A percentile compares a stretch with the other conserved stretches of the same genome.
phyloP scores from a whole-genome alignment of 345 rosid species.

The Reutealis trisperma region DNA sequence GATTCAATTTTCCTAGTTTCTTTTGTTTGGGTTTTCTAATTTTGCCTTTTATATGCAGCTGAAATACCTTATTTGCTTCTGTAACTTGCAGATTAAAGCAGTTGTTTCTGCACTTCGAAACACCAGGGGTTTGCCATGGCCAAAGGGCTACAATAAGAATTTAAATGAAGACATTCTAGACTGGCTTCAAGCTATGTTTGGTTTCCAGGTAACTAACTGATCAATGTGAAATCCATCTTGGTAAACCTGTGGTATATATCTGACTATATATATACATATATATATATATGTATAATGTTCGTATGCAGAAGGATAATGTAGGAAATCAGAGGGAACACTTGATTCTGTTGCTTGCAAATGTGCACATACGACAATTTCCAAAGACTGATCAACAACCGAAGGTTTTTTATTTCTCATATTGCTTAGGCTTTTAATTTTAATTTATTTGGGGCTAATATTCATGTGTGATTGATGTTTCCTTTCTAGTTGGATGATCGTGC shows the following conservation, averaged over 20 bases:
- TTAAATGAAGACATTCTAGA: conserved; percentile 58
- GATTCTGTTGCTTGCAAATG: conserved; percentile 62
- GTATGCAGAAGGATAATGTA: conserved; percentile 54
- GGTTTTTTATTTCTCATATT: conserved; percentile 36
- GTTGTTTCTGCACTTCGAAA: conserved; percentile 91
- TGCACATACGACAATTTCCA: conserved; percentile 53
- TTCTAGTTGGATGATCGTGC: conserved; percentile 62
- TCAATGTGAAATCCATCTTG: not conserved
- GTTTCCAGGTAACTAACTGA: conserved; percentile 52
- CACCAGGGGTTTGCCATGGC: conserved; percentile 99
- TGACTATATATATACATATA: not conserved
- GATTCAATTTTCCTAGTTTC: not conserved
- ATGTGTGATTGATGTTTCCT: not conserved
- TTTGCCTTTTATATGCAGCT: conserved; percentile 10
- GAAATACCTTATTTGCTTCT: not conserved
- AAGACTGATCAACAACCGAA: conserved; percentile 53
- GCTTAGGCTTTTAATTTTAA: not conserved
- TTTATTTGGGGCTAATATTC: conserved; percentile 7
- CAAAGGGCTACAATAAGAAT: conserved; percentile 67
- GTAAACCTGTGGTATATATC: not conserved
- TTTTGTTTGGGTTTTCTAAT: conserved; percentile 18
- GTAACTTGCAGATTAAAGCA: conserved; percentile 74
- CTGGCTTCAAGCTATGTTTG: conserved; percentile 66
- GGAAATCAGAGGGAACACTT: conserved; percentile 67
- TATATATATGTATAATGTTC: not conserved